phyloP scores from a whole-genome alignment of 192 early-diverging fungal genomes.

The Entomortierella beljakovae region DNA sequence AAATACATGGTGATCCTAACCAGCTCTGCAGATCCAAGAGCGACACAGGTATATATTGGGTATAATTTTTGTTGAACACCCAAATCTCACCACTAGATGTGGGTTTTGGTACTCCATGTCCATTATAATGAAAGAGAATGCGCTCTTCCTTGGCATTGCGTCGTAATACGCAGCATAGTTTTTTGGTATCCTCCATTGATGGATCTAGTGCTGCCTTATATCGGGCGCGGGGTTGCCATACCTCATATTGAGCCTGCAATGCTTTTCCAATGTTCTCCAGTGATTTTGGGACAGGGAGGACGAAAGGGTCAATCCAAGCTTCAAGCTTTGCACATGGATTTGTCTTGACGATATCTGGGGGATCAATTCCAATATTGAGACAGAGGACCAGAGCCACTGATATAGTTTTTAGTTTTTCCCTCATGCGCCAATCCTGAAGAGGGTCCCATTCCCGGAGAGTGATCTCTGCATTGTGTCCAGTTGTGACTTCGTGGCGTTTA shows the following conservation, averaged over 20 bases:
- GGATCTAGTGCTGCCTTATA: conserved; percentile 91
- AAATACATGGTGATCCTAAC: conserved; percentile 96
- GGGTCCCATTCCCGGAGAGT: conserved; percentile 41
- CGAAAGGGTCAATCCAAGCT: conserved; percentile 95
- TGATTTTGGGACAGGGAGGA: conserved; percentile 80
- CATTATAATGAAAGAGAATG: conserved; percentile 98
- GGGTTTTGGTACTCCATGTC: conserved; percentile 97
- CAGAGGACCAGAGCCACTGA: conserved; percentile 91
- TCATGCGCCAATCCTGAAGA: conserved; percentile 67
- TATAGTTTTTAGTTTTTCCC: conserved; percentile 81
- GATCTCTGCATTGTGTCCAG: conserved; percentile 48
- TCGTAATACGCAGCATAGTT: conserved; percentile 84
- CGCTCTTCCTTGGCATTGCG: conserved; percentile 93
- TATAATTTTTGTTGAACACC: conserved; percentile 98
- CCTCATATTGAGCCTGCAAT: conserved; percentile 94
- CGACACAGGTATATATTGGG: conserved; percentile 97
- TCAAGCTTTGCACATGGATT: conserved; percentile 90
- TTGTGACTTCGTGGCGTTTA: conserved; percentile 63
- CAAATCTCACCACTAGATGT: conserved; percentile 96
- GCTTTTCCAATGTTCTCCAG: conserved; percentile 90
- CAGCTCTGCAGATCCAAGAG: conserved; percentile 92
- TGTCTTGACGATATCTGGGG: conserved; percentile 93
- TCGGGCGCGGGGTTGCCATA: conserved; percentile 84
- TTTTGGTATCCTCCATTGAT: conserved; percentile 93
- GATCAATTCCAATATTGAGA: conserved; percentile 95